Conservation (phyloP, 805 yeast species). For the Metschnikowia anglica region DNA sequence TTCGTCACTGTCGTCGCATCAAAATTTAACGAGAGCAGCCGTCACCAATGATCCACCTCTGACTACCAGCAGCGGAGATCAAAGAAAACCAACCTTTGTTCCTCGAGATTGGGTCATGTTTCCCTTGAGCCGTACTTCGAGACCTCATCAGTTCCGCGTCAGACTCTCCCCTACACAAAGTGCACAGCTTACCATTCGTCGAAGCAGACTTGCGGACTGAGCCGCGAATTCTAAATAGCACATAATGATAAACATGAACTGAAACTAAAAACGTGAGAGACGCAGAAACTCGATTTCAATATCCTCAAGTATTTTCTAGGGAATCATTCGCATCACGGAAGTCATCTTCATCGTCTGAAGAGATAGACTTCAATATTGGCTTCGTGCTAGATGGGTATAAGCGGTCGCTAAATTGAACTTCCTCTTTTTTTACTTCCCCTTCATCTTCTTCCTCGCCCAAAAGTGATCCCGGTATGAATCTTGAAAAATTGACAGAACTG, state of each 20-base stretch:
- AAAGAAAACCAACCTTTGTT: not conserved
- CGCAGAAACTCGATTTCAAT: too few relatives aligned
- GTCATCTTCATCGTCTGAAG: not conserved
- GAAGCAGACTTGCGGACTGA: not conserved
- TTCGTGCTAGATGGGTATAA: too few relatives aligned
- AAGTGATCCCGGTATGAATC: not conserved
- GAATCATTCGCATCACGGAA: not conserved
- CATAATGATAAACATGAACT: not conserved
- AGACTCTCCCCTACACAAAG: slow-evolving; percentile 7
- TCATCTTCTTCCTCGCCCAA: not conserved
- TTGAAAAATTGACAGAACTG: slow-evolving; percentile 4
- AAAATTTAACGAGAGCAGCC: too few relatives aligned
- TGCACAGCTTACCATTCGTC: slow-evolving; percentile 6
- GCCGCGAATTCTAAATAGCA: not conserved
- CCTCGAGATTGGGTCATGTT: slow-evolving; percentile 13
- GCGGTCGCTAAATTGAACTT: too few relatives aligned
- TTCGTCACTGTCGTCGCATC: too few relatives aligned
- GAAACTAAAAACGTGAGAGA: too few relatives aligned
- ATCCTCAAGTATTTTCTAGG: too few relatives aligned
- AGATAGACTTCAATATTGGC: too few relatives aligned
- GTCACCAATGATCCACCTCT: too few relatives aligned
- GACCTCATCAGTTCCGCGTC: slow-evolving; percentile 4
- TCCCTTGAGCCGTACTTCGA: slow-evolving; percentile 7
- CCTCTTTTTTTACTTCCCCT: too few relatives aligned
- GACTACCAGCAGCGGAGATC: not conserved